Evolutionary conservation across 2,329 filamentous ascomycete genomes (phyloP), one percentile per base, ranked within the genome.

Genomic region (Fusarium chlamydosporum): DNA sequence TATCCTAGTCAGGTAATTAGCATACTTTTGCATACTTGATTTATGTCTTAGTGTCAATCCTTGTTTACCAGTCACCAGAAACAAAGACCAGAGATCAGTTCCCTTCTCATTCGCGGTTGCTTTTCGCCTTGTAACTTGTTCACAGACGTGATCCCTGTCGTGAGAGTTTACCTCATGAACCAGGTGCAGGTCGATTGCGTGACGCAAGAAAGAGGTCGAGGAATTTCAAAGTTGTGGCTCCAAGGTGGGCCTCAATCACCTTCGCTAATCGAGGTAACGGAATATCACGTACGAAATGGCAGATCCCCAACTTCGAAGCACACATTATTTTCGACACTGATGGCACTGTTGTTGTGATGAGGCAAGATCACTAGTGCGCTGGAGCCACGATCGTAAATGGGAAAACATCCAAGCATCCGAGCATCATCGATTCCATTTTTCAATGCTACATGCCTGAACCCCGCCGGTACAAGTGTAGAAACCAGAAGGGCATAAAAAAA

Each of bases 381-480:
- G 62, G 71, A 33, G 64, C 57, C 45, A 62, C 65, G 58, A 47
- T 71, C 41, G 56, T 67, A 53, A 72, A 67, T 67, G 65, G 62
- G 63, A 67, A 73, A 72, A 58, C 60, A 72, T 64, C 67, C 72
- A 66, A 69, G 67, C 67, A 74, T 75, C 69, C 70, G 76, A 82
- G 80, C 77, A 79, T 83, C 81, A 81, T 84, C 81, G 81, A 84
- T 84, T 83, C 81, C 80, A 79, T 83, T 82, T 74, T 83, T 85
- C 81, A 83, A 85, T 85, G 84, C 83, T 85, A 85, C 83, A 85
- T 85, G 84, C 82, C 81, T 82, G 79, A 83, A 82, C 80, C 82
- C 80, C 79, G 81, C 82, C 82, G 79, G 80, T 79, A 78, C 77
- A 81, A 82, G 82, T 81, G 79, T 81, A 82, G 81, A 79, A 81